phyloP scores from a whole-genome alignment of 2,329 filamentous ascomycete genomes.

The Aspergillus luchuensis region DNA sequence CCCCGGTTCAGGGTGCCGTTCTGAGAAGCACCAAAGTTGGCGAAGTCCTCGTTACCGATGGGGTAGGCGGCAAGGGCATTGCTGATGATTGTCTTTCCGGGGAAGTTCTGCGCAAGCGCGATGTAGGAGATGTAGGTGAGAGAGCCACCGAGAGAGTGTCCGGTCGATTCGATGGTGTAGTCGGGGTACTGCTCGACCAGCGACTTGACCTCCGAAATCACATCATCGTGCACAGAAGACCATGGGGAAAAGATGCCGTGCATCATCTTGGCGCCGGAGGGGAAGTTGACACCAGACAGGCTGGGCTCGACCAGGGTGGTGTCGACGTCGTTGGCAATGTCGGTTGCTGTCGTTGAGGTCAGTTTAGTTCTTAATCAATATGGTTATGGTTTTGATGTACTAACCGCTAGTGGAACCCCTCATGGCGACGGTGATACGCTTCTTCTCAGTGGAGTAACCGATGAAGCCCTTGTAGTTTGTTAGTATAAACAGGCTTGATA shows the following conservation, averaged over 20 bases:
- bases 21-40: constrained; percentile 26
- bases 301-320: constrained; percentile 26
- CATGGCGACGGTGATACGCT: constrained; percentile 34
- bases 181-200: constrained; percentile 30
- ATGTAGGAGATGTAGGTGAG: constrained; percentile 38
- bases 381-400: not conserved
- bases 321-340: constrained; percentile 32
- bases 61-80: constrained; percentile 37
- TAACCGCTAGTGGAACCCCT: constrained; percentile 32
- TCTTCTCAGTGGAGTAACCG: constrained; percentile 29
- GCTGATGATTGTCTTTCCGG: constrained; percentile 30
- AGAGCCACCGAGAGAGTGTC: constrained; percentile 35
- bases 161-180: constrained; percentile 33
- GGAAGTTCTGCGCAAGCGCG: constrained; percentile 35
- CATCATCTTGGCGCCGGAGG: constrained; percentile 32
- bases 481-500: not conserved
- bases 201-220: constrained; percentile 32
- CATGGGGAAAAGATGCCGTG: constrained; percentile 30
- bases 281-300: constrained; percentile 33
- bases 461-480: constrained; percentile 27
- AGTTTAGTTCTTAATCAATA: not conserved
- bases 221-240: constrained; percentile 30
- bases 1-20: constrained; percentile 29
- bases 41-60: constrained; percentile 33
- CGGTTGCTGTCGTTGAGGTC: constrained; percentile 11